These are phyloP conservation scores for Aureobasidium sp. DNA, from an alignment of 2,329 filamentous ascomycete species.

Conservation along the genomic window DNA sequence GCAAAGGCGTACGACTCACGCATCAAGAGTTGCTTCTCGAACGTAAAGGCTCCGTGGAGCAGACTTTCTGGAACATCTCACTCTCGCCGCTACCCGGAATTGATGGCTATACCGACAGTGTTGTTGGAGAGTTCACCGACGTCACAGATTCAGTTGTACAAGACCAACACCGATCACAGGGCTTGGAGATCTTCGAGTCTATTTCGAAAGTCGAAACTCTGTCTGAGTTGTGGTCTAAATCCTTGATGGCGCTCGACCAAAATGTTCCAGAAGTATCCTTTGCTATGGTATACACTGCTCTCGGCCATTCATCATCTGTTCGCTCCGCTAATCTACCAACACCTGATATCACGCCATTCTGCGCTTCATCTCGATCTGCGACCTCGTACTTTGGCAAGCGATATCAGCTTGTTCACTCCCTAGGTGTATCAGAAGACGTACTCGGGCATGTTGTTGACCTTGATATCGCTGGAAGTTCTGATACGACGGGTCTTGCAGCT, in stretches of 20 bases:
- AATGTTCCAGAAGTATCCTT: constrained; percentile 21
- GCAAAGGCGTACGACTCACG: constrained; percentile 26
- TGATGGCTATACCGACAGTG: constrained; percentile 21
- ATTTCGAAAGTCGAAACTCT: constrained; percentile 5
- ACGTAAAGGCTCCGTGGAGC: constrained; percentile 32
- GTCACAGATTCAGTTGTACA: constrained; percentile 16
- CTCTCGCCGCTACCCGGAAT: constrained; percentile 29
- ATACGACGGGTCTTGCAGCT: constrained; percentile 19
- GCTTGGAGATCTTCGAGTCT: constrained; percentile 15
- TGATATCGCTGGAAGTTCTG: not conserved
- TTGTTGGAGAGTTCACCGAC: constrained; percentile 23
- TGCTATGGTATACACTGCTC: constrained; percentile 24
- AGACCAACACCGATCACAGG: constrained; percentile 15
- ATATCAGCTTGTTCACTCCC: constrained; percentile 29
- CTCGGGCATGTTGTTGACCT: constrained; percentile 28
- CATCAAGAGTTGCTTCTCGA: constrained; percentile 28
- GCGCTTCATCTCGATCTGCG: not conserved
- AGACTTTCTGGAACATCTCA: constrained; percentile 33
- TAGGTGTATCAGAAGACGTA: constrained; percentile 29
- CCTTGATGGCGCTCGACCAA: constrained; percentile 12
- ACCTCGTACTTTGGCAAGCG: not conserved
- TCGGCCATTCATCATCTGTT: constrained; percentile 22
- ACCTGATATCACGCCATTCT: not conserved
- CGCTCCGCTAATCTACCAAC: constrained; percentile 21
- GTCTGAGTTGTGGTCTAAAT: constrained; percentile 20